These are phyloP conservation scores for Meira nashicola DNA, from an alignment of 1,284 basidiomycete species.

Conservation along the genomic window DNA sequence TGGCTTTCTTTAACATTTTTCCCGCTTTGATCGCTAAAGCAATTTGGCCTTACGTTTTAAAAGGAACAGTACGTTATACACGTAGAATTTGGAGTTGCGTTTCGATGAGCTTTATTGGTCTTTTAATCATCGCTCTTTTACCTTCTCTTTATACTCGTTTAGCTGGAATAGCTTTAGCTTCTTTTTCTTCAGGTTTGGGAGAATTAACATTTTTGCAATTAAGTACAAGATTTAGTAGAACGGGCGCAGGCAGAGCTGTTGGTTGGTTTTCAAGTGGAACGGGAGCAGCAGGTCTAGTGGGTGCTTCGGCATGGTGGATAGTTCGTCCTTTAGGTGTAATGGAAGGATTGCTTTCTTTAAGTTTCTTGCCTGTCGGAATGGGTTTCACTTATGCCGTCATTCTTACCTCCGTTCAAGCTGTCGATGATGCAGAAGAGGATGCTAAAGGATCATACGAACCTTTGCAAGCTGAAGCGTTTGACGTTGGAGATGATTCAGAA, in stretches of 20 bases:
- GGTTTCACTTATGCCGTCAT: slow-evolving; percentile 30
- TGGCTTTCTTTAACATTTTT: slow-evolving; percentile 64
- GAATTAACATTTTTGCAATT: slow-evolving; percentile 92
- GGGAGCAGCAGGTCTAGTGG: slow-evolving; percentile 85
- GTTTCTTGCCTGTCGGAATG: slow-evolving; percentile 40
- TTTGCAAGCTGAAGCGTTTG: slow-evolving; percentile 3
- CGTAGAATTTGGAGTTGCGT: slow-evolving; percentile 54
- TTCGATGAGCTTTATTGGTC: slow-evolving; percentile 39
- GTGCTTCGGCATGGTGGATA: slow-evolving; percentile 92
- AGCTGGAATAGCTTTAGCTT: slow-evolving; percentile 80
- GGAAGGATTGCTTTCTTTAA: slow-evolving; percentile 64
- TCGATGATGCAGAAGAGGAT: slow-evolving; percentile 7
- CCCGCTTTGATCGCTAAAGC: slow-evolving; percentile 67
- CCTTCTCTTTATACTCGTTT: slow-evolving; percentile 67
- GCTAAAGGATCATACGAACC: slow-evolving; percentile 7
- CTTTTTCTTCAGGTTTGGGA: slow-evolving; percentile 86
- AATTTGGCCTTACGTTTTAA: slow-evolving; percentile 73
- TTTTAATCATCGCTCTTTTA: slow-evolving; percentile 65
- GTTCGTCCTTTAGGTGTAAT: slow-evolving; percentile 78
- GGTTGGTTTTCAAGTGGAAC: slow-evolving; percentile 66
- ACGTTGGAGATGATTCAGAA: background rate
- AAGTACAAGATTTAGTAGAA: slow-evolving; percentile 63
- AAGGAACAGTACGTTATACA: slow-evolving; percentile 37
- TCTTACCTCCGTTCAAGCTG: slow-evolving; percentile 22
- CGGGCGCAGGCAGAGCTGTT: slow-evolving; percentile 12